Conservation (phyloP, 805 yeast genomes). For the Teunomyces kruisii region DNA sequence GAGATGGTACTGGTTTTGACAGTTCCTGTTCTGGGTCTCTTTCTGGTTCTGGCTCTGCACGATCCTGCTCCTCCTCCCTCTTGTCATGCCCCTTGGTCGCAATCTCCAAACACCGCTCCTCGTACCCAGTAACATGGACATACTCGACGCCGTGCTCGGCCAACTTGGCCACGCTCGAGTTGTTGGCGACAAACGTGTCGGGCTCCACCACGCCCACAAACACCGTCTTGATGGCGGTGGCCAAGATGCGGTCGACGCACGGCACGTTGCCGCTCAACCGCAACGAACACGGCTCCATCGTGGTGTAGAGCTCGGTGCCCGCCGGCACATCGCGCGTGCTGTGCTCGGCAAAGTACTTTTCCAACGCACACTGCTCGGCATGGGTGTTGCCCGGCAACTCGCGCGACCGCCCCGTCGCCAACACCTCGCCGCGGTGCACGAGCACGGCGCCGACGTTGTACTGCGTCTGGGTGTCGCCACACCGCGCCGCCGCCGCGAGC, state of each 20-base stretch:
- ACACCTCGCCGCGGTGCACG: constrained; percentile 55
- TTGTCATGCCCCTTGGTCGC: constrained; percentile 73
- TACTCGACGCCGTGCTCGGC: constrained; percentile 63
- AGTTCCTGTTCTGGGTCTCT: too few relatives aligned
- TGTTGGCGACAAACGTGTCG: constrained; percentile 77
- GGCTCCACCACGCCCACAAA: constrained; percentile 95
- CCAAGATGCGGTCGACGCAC: constrained; percentile 77
- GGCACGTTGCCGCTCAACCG: constrained; percentile 89
- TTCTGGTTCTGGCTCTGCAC: too few relatives aligned
- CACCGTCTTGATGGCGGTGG: constrained; percentile 60
- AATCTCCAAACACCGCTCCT: constrained; percentile 60
- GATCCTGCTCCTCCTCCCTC: too few relatives aligned
- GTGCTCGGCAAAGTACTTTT: constrained; percentile 55
- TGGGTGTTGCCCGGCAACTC: constrained; percentile 95
- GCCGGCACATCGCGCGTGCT: constrained; percentile 51
- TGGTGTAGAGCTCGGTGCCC: constrained; percentile 84
- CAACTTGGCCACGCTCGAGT: constrained; percentile 59
- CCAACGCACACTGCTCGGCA: constrained; percentile 93
- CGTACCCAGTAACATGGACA: constrained; percentile 80
- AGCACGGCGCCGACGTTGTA: constrained; percentile 93
- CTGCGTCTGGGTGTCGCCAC: constrained; percentile 81
- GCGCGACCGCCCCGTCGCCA: constrained; percentile 85
- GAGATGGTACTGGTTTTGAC: too few relatives aligned
- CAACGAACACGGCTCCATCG: constrained; percentile 96
- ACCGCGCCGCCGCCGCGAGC: constrained; percentile 71